Evolutionary conservation across 2,329 filamentous ascomycete species (phyloP).

Genomic region (Penicillium brasilianum): DNA sequence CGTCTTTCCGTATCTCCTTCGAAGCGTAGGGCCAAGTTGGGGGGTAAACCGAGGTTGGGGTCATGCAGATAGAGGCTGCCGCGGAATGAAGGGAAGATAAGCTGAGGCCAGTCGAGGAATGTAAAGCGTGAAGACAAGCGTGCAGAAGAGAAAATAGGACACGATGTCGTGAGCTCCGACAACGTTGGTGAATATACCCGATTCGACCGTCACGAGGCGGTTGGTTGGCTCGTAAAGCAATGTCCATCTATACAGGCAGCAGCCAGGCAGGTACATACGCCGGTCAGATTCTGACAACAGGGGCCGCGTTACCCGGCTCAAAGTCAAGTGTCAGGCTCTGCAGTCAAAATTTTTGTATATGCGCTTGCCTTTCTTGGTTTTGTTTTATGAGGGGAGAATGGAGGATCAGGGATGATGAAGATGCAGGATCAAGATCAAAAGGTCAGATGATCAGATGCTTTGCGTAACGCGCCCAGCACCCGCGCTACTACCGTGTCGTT

Average conservation of each 20-base stretch:
- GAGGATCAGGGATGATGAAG: not conserved
- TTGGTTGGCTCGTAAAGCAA: not conserved
- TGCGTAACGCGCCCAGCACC: conserved; percentile 4
- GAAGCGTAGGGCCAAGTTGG: conserved; percentile 1
- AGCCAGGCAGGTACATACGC: not conserved
- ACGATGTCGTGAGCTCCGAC: not conserved
- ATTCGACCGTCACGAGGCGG: not conserved
- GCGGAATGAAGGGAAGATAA: conserved; percentile 19
- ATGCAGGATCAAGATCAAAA: not conserved
- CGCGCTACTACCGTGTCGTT: conserved; percentile 14
- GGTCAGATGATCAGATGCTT: conserved; percentile 10
- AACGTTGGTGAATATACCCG: conserved; percentile 2
- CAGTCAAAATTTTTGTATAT: not conserved
- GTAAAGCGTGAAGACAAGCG: not conserved
- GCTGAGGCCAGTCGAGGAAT: conserved; percentile 11
- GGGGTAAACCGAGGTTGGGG: conserved; percentile 6
- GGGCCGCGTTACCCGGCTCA: not conserved
- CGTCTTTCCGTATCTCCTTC: not conserved
- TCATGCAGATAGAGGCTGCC: conserved; percentile 3
- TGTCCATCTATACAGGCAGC: not conserved
- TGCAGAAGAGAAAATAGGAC: not conserved
- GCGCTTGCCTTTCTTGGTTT: not conserved
- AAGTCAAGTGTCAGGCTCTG: not conserved
- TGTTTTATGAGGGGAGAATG: not conserved
- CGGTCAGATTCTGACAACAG: not conserved